Percentiles rank a stretch among this genome's conserved stretches.
Evolutionary conservation across 768 basidiomycete species (phyloP).

Genomic region (Russula dissimulans): DNA sequence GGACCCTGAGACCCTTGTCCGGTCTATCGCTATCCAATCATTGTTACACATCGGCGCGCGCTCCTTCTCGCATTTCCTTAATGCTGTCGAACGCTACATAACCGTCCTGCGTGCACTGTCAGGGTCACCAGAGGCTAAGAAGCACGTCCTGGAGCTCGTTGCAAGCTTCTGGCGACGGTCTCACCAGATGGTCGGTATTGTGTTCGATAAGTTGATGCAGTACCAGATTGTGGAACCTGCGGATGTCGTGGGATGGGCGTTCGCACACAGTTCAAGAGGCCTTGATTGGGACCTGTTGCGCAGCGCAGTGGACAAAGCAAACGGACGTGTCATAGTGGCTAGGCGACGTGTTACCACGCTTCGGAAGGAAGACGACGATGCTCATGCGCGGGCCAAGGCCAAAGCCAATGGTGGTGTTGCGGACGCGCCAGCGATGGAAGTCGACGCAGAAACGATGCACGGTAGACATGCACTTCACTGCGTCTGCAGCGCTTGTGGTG

Average conservation of each 20-base stretch:
- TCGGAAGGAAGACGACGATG: constrained; percentile 85
- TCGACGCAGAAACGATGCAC: constrained; percentile 66
- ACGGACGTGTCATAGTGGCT: constrained; percentile 76
- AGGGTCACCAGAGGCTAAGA: constrained; percentile 48
- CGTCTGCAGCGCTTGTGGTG: not conserved
- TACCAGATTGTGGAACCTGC: constrained; percentile 95
- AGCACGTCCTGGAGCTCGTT: constrained; percentile 61
- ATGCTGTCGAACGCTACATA: constrained; percentile 93
- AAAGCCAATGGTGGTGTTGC: constrained; percentile 33
- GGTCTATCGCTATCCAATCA: constrained; percentile 79
- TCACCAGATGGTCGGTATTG: constrained; percentile 81
- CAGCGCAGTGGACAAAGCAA: constrained; percentile 81
- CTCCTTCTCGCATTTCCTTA: constrained; percentile 95
- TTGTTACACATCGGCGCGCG: constrained; percentile 87
- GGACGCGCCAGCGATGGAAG: constrained; percentile 45
- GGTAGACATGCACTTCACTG: constrained; percentile 30
- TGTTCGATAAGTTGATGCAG: constrained; percentile 96
- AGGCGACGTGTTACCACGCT: constrained; percentile 62
- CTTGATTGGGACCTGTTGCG: constrained; percentile 83
- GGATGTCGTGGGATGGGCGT: constrained; percentile 84
- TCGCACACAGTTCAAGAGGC: constrained; percentile 46
- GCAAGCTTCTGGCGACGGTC: constrained; percentile 78
- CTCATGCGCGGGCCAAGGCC: constrained; percentile 65
- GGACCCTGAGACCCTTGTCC: constrained; percentile 59
- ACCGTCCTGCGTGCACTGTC: constrained; percentile 56